Base-by-base conservation (phyloP, 495 filamentous ascomycete species). In the Penicillium daleae region DNA sequence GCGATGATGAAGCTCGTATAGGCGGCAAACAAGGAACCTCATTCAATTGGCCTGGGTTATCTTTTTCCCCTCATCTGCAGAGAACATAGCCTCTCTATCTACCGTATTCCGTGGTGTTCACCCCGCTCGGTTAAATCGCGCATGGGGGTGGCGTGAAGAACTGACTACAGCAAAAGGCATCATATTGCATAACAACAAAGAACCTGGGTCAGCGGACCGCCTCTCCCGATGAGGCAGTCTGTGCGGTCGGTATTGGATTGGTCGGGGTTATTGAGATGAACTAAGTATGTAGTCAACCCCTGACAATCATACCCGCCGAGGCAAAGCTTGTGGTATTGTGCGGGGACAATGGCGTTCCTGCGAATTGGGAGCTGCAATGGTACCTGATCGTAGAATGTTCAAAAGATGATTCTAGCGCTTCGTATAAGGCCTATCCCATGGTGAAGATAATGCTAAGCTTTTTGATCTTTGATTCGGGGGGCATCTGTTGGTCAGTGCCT, bases 21-120 rank as follows among this genome's bases (percentile, higher is more conserved):
- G 15, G 39, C 9, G 39, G 22, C 4, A 50, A 10, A 15, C n/a
- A 6, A 31, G 53, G 33, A 26, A 56, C 35, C 12, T 27, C 12
- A 22, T 57, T 27, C 54, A 29, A 62, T 57, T 57, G 54, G 60
- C 12, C 19, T 57, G 53, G 53, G n/a, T 52, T 62, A 62, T 62
- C 60, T 40, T 15, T 13, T 37, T 55, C 50, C 56, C 59, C 59
- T 55, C 50, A 19, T 49, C 33, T 33, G 60, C 29, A 44, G 29
- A 48, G 42, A 29, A 29, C 15, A 64, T 51, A 15, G 33, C 12
- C 40, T 10, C 21, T 46, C 8, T 46, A 29, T 56, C 42, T 26
- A 24, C 32, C 32, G 48, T 48, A 17, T 40, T 42, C 27, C 24
- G 15, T 10, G 22, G 44, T 21, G 4, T 49, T 51, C 49, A n/a